Percentiles rank a stretch among this genome's conserved stretches.
Conservation (phyloP, 1,284 basidiomycete genomes). For the Phellopilus nigrolimitatus region DNA sequence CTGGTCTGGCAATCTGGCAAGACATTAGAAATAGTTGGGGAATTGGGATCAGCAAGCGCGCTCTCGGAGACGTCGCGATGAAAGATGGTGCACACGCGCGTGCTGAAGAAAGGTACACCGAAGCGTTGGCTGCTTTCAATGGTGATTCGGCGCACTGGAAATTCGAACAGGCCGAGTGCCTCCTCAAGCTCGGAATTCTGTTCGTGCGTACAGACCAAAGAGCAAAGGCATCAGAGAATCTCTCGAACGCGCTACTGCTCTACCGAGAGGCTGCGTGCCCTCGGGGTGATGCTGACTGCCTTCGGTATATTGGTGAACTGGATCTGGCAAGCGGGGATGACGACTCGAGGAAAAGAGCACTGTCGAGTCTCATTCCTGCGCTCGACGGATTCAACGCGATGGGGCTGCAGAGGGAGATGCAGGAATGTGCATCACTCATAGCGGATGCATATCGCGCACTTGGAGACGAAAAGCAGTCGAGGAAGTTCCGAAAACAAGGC, state of each 20-base stretch:
- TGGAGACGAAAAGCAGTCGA: too few relatives aligned
- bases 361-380: too few relatives aligned
- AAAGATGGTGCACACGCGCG: not conserved
- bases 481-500: too few relatives aligned
- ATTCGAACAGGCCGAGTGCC: slow-evolving; percentile 2
- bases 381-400: too few relatives aligned
- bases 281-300: slow-evolving; percentile 1
- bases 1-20: not conserved
- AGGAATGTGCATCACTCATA: too few relatives aligned
- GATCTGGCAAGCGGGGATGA: not conserved
- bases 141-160: slow-evolving; percentile 2
- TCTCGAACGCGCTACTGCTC: not conserved
- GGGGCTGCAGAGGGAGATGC: too few relatives aligned
- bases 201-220: not conserved
- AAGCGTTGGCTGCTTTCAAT: not conserved
- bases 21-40: slow-evolving; percentile 5
- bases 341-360: not conserved
- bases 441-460: too few relatives aligned
- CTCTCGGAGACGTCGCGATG: slow-evolving; percentile 1
- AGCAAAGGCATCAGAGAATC: not conserved
- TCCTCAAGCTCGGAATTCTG: slow-evolving; percentile 5
- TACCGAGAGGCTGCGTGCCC: not conserved
- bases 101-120: slow-evolving; percentile 1
- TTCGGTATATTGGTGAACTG: too few relatives aligned
- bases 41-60: not conserved